Conservation (phyloP, 345 rosid species). For the Carallia pectinifolia region DNA sequence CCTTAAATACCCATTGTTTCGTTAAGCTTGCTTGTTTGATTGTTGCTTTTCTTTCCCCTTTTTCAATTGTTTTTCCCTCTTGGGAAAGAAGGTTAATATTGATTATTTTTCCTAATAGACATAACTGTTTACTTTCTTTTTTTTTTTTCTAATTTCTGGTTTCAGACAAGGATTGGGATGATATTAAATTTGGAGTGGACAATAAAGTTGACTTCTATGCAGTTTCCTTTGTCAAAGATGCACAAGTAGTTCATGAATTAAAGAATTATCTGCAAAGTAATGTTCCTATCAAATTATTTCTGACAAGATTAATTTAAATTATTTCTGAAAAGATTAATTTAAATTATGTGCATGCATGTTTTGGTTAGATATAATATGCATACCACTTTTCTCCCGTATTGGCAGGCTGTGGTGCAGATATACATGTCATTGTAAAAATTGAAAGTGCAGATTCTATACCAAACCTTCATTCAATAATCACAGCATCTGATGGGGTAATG, state of each 20-base stretch:
- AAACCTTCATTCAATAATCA: constrained; percentile 89
- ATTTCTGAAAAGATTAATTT: constrained; percentile 1
- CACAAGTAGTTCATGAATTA: constrained; percentile 96
- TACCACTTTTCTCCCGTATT: constrained; percentile 14
- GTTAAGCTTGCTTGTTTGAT: neutral
- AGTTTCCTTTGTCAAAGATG: constrained; percentile 98
- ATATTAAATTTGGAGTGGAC: constrained; percentile 96
- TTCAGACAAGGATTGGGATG: constrained; percentile 99
- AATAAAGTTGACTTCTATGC: constrained; percentile 95
- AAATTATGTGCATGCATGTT: neutral
- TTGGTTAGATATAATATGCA: constrained; percentile 1
- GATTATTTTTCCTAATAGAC: neutral
- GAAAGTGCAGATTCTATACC: constrained; percentile 98
- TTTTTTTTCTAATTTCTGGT: neutral
- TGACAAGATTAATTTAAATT: constrained; percentile 5
- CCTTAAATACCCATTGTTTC: constrained; percentile 8
- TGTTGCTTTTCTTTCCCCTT: neutral
- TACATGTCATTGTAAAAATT: constrained; percentile 85
- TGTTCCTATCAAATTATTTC: neutral
- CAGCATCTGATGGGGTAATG: constrained; percentile 97
- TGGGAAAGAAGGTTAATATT: neutral
- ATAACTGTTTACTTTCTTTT: constrained; percentile 14
- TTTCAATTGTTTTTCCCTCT: neutral
- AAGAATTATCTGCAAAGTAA: constrained; percentile 84
- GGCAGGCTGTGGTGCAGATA: constrained; percentile 79